Percentiles rank a stretch among this genome's conserved stretches.
Evolutionary conservation across 1,284 basidiomycete genomes (phyloP).

Genomic region (Erythrobasidium hasegawianum): DNA sequence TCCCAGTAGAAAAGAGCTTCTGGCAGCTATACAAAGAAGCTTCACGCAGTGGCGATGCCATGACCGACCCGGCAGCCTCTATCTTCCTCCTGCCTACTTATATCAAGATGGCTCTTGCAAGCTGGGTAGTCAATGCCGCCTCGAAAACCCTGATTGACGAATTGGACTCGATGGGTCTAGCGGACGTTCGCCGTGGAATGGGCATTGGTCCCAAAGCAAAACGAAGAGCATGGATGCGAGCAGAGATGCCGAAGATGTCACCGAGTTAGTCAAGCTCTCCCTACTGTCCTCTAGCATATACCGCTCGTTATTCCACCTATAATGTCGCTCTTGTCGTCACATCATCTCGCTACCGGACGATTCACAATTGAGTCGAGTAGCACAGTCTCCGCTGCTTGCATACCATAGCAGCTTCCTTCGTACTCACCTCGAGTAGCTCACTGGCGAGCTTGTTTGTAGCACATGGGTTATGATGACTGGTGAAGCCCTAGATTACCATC

Average conservation of each 20-base stretch:
- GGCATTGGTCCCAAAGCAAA: constrained; percentile 15
- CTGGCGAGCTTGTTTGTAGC: too few species aligned
- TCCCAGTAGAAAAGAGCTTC: constrained; percentile 42
- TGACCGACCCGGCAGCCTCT: constrained; percentile 35
- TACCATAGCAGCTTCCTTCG: too few species aligned
- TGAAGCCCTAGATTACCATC: too few species aligned
- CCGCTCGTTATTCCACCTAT: too few species aligned
- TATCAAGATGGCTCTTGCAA: constrained; percentile 18
- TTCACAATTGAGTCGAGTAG: too few species aligned
- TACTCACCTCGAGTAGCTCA: too few species aligned
- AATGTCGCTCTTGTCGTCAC: too few species aligned
- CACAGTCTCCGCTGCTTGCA: too few species aligned
- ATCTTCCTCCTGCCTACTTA: neutral
- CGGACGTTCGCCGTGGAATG: constrained; percentile 21
- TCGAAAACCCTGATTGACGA: constrained; percentile 29
- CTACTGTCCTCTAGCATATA: too few species aligned
- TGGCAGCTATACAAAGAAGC: constrained; percentile 26
- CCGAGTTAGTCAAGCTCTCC: neutral
- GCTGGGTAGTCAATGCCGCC: constrained; percentile 28
- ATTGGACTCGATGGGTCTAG: constrained; percentile 35
- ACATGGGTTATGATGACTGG: too few species aligned
- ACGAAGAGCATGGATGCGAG: constrained; percentile 23
- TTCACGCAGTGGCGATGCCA: constrained; percentile 40
- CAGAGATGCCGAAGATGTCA: constrained; percentile 3
- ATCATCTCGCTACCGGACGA: too few species aligned